A percentile compares a stretch with the other conserved stretches of the same genome.
These are phyloP conservation scores for Tulasnella sp. DNA, from an alignment of 768 basidiomycete genomes.

Conservation along the genomic window DNA sequence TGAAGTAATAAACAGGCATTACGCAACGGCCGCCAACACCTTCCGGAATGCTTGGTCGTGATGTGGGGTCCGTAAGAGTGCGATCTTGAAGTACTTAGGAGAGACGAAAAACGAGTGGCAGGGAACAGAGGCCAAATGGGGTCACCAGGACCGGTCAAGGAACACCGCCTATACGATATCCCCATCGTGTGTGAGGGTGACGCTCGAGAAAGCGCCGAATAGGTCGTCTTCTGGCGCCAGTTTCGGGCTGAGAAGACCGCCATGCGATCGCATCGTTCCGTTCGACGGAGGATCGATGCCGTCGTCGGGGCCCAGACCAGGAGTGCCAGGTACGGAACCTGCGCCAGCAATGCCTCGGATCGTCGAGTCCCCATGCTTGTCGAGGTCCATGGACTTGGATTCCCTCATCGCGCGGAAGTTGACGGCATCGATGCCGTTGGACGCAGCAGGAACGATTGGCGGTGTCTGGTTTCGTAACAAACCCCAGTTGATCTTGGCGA, in stretches of 20 bases:
- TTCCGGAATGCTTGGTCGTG: neutral
- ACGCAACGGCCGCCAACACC: neutral
- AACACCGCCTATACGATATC: constrained; percentile 38
- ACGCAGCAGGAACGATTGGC: constrained; percentile 81
- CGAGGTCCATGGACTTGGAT: constrained; percentile 85
- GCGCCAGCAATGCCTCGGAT: constrained; percentile 40
- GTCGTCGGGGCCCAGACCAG: constrained; percentile 41
- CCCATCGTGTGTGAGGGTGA: constrained; percentile 75
- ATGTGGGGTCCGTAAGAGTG: neutral
- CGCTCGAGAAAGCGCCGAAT: constrained; percentile 85
- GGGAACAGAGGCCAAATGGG: neutral
- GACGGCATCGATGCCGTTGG: constrained; percentile 74
- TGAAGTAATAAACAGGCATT: constrained; percentile 10
- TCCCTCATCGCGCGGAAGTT: constrained; percentile 91
- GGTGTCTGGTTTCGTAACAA: constrained; percentile 86
- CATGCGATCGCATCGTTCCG: neutral
- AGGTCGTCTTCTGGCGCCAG: constrained; percentile 53
- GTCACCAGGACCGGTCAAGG: neutral
- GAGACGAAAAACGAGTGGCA: neutral
- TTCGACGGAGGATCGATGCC: constrained; percentile 40
- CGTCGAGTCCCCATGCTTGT: constrained; percentile 39
- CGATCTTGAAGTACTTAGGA: neutral
- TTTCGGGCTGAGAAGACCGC: constrained; percentile 18
- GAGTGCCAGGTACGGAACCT: constrained; percentile 39
- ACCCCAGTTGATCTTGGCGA: constrained; percentile 94